phyloP scores from a whole-genome alignment of 768 basidiomycete species.

The Hericium erinaceus region DNA sequence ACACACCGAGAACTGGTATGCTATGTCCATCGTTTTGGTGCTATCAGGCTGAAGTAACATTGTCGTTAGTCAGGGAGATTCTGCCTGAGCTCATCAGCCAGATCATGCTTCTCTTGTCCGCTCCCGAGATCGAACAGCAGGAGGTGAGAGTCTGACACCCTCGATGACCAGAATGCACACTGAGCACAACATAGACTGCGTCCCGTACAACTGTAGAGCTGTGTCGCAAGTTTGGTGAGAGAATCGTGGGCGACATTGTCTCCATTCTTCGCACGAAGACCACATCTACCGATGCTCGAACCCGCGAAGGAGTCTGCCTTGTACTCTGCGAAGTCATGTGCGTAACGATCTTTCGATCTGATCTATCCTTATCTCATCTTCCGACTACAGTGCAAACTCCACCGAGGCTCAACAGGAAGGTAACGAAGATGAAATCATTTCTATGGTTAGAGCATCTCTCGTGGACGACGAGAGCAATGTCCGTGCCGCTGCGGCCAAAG shows the following conservation, averaged over 20 bases:
- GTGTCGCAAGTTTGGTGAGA: conserved; percentile 93
- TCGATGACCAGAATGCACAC: neutral
- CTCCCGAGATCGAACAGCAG: conserved; percentile 76
- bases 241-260: conserved; percentile 77
- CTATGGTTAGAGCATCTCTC: conserved; percentile 72
- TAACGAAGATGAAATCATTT: conserved; percentile 82
- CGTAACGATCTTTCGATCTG: conserved; percentile 18
- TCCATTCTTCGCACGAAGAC: conserved; percentile 64
- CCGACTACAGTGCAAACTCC: conserved; percentile 60
- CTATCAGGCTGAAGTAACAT: neutral
- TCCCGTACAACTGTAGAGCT: conserved; percentile 79
- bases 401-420: conserved; percentile 78
- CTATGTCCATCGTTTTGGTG: neutral
- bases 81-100: conserved; percentile 76
- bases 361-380: conserved; percentile 5
- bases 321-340: conserved; percentile 86
- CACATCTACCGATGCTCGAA: conserved; percentile 50
- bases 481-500: conserved; percentile 79
- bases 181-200: conserved; percentile 52
- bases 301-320: conserved; percentile 78
- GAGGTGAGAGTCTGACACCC: conserved; percentile 44
- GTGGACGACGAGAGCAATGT: conserved; percentile 86
- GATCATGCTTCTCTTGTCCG: conserved; percentile 69
- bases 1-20: conserved; percentile 83
- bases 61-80: conserved; percentile 69